Base-by-base conservation (phyloP, 2,329 filamentous ascomycete species). In the Ascochyta lentis region DNA sequence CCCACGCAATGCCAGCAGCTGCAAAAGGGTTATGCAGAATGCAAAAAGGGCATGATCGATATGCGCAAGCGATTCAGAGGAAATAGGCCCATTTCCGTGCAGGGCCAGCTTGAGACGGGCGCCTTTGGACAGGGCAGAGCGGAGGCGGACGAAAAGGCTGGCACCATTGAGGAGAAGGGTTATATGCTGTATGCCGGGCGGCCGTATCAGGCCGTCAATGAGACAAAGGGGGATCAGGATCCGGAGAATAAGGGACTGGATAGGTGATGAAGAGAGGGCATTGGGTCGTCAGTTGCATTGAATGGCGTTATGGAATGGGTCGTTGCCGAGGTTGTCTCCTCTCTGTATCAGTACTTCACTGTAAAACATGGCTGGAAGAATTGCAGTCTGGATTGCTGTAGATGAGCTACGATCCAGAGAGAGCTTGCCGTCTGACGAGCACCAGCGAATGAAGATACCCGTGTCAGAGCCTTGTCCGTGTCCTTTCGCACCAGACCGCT, bases 41-140 rank as follows among this genome's bases (percentile, higher is more conserved):
- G 95, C 84, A 96, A 96, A 72, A 90, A 94, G 63, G 95, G 95
- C 63, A 87, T 96, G 86, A 90, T 98, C 67, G 95, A 99, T 76
- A 99, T 99, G 95, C 91, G 95, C 76, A 98, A 98, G 81, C 89
- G 95, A 31, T 98, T 99, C 79, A 86, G 95, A 52, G 95, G 95
- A 55, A 98, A 98, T 80, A 86, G 92, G 75, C 92, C 95, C 49
- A 88, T 96, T 63, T 83, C 67, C 19, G 66, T 76, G 2, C 57
- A 64, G 12, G 67, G 67, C 0, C 72, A 75, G 49, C 59, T 72
- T 5, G 71, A 74, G 47, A 73, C 67, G 26, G 72, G 71, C 49
- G 65, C 70, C 3, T 69, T 70, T 59, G 69, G 70, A 1, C 52
- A 70, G n/a, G 67, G 67, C 19, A 56, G 67, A 3, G 56, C 61